Base-by-base conservation (phyloP, 1,284 basidiomycete species). In the Puccinia polysora region DNA sequence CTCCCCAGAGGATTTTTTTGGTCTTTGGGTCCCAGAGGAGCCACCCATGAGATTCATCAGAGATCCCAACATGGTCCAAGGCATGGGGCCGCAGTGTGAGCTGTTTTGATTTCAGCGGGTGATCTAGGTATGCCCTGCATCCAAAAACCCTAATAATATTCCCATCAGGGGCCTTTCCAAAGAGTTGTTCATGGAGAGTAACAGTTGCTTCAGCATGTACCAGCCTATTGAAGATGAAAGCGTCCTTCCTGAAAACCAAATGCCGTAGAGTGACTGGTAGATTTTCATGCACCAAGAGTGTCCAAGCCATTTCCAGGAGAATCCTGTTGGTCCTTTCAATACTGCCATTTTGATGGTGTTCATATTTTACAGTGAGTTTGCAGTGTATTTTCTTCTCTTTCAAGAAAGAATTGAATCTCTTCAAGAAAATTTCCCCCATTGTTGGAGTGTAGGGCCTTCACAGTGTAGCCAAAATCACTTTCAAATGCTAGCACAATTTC, bases 261-360 rank as follows among this genome's bases (percentile, higher is more conserved):
- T n/a, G n/a, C 63, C 63, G 53, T 2, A 65, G 36, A 38, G 50
- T 4, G 0, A 2, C 12, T 5, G 62, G 62, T 12, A 64, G 32
- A 10, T 52, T 50, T 2, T 23, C 47, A 64, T 47, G 38, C 1
- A 64, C 30, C 1, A 64, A 15, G 14, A 50, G 34, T 10, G 62
- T 64, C 3, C 62, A 8, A n/a, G 45, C 62, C 40, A 64, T 64
- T 2, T 64, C 62, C 3, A 47, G 30, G 2, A 64, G 30, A 1
- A 45, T 28, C 7, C 62, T 6, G 18, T 64, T 64, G 4, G 43
- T 49, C n/a, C 62, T 2, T 36, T 64, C 62, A 1, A 64, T 47
- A 28, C 30, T 30, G 4, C 62, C 47, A 32, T 65, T 65, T 40
- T 65, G 63, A 25, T 65, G 45, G 14, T 65, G 47, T 23, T 65